A percentile compares a stretch with the other conserved stretches of the same genome.
Evolutionary conservation across 305 asterid species (phyloP).

Genomic region (Fraxinus paxiana): DNA sequence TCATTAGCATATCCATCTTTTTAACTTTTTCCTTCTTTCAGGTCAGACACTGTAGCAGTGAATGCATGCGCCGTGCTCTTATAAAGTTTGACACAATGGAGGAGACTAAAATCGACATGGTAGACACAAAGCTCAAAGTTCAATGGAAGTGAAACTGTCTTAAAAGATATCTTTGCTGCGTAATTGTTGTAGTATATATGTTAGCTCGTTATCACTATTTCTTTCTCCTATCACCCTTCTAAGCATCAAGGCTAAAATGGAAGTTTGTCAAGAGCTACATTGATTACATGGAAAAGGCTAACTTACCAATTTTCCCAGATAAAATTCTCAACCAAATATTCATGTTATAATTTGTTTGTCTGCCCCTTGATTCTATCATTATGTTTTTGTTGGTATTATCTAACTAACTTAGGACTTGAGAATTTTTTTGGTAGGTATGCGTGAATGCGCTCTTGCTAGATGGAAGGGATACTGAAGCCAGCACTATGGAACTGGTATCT

Average conservation of each 20-base stretch:
- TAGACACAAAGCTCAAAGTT: constrained; percentile 23
- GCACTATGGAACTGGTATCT: constrained; percentile 60
- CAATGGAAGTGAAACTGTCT: constrained; percentile 9
- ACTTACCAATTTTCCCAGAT: neutral
- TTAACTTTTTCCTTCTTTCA: constrained; percentile 23
- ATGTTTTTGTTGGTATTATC: neutral
- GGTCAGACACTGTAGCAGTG: constrained; percentile 38
- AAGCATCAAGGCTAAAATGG: constrained; percentile 6
- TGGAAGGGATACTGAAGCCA: constrained; percentile 40
- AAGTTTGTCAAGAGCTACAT: neutral
- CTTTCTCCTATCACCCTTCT: neutral
- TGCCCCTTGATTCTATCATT: neutral
- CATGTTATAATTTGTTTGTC: neutral
- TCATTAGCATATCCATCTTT: constrained; percentile 2
- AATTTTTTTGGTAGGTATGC: constrained; percentile 48
- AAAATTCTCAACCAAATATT: neutral
- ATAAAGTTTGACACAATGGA: constrained; percentile 35
- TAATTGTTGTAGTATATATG: neutral
- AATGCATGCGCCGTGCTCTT: constrained; percentile 35
- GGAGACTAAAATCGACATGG: constrained; percentile 40
- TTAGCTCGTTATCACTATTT: neutral
- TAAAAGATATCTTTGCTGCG: constrained; percentile 6
- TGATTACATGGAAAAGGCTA: neutral
- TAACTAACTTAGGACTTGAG: constrained; percentile 11
- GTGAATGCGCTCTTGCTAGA: constrained; percentile 50